Evolutionary conservation across 163 green algal genomes (phyloP).

Genomic region (Chloromonas sp.): DNA sequence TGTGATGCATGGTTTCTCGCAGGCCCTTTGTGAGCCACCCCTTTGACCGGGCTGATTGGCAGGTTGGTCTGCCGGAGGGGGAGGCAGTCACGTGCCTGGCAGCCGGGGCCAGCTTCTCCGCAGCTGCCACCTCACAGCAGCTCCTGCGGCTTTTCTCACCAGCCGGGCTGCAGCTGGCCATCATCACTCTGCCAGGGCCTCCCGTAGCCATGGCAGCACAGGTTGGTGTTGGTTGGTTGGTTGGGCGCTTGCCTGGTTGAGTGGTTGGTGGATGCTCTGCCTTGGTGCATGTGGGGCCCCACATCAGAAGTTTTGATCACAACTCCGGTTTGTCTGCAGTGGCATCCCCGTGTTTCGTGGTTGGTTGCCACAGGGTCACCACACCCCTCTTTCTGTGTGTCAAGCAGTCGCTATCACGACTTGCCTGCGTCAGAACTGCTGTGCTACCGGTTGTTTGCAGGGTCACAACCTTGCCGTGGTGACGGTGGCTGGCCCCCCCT

Average conservation of each 20-base stretch:
- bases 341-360: too few relatives aligned
- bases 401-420: too few relatives aligned
- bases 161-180: slow-evolving; percentile 51
- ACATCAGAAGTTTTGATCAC: too few relatives aligned
- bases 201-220: slow-evolving; percentile 49
- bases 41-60: neutral
- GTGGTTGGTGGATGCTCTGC: neutral
- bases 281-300: too few relatives aligned
- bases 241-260: neutral
- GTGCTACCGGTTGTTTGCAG: neutral
- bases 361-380: too few relatives aligned
- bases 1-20: too few relatives aligned
- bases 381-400: too few relatives aligned
- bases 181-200: slow-evolving; percentile 45
- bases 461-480: neutral
- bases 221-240: slow-evolving; percentile 6
- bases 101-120: slow-evolving; percentile 52
- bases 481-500: neutral
- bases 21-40: neutral
- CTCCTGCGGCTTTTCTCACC: slow-evolving; percentile 73
- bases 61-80: slow-evolving; percentile 17
- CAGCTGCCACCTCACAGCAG: slow-evolving; percentile 52
- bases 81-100: slow-evolving; percentile 61
- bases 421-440: too few relatives aligned
- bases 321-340: too few relatives aligned